These are phyloP conservation scores for Chlorophyllum brunneum DNA, from an alignment of 768 basidiomycete species.

Conservation along the genomic window DNA sequence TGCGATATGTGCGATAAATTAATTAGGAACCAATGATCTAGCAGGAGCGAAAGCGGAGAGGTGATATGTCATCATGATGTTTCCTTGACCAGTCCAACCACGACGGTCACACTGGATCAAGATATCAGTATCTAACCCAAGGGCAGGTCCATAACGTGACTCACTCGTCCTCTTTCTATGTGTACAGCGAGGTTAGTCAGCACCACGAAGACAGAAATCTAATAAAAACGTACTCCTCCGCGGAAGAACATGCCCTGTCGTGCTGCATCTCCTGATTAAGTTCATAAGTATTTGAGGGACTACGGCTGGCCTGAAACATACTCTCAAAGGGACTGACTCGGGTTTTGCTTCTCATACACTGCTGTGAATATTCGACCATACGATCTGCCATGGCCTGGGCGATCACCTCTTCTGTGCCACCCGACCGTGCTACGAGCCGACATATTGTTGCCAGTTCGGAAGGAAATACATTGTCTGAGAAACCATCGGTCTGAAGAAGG, in stretches of 20 bases:
- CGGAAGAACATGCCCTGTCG: conserved; percentile 60
- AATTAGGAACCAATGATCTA: background rate
- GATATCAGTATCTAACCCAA: conserved; percentile 15
- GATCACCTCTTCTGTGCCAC: conserved; percentile 53
- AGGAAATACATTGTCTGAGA: conserved; percentile 62
- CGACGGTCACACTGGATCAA: conserved; percentile 57
- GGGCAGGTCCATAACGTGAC: conserved; percentile 22
- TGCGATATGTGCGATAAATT: conserved; percentile 11
- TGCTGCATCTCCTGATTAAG: conserved; percentile 51
- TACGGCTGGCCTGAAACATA: conserved; percentile 27
- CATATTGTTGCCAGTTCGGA: conserved; percentile 70
- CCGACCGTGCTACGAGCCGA: conserved; percentile 54
- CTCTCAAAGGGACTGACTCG: conserved; percentile 75
- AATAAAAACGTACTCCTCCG: conserved; percentile 61
- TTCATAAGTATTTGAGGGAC: conserved; percentile 3
- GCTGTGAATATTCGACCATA: conserved; percentile 62
- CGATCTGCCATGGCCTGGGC: conserved; percentile 72
- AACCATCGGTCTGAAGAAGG: conserved; percentile 44
- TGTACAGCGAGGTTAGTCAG: conserved; percentile 7
- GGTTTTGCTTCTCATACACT: conserved; percentile 65
- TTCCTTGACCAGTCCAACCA: conserved; percentile 68
- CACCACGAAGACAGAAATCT: conserved; percentile 6
- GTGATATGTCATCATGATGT: conserved; percentile 31
- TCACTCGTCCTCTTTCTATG: conserved; percentile 79
- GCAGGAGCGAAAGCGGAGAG: background rate